These are phyloP conservation scores for Extremus antarcticus DNA, from an alignment of 495 filamentous ascomycete genomes.

Conservation along the genomic window DNA sequence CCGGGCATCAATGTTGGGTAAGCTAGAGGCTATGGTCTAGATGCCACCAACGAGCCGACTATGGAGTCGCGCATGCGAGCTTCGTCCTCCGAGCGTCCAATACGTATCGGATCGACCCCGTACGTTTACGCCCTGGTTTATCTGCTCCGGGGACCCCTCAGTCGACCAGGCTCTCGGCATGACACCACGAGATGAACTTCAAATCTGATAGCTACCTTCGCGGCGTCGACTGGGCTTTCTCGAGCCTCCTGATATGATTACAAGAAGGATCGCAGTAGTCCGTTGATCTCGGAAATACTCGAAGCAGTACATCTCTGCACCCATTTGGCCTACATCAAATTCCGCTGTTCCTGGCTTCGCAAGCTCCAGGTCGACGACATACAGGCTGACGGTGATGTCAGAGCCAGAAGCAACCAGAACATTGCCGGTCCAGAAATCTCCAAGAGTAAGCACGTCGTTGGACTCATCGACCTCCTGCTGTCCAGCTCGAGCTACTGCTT, in stretches of 20 bases:
- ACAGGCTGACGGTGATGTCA: not conserved
- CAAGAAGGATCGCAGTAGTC: not conserved
- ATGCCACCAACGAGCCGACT: not conserved
- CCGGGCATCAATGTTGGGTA: too few relatives aligned
- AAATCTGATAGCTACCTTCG: slow-evolving; percentile 5
- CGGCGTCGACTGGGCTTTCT: not conserved
- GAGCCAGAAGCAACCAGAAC: not conserved
- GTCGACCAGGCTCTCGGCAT: slow-evolving; percentile 1
- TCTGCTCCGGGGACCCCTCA: not conserved
- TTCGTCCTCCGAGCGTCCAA: not conserved
- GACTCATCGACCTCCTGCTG: slow-evolving; percentile 1
- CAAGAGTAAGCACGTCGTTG: slow-evolving; percentile 4
- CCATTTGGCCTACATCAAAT: slow-evolving; percentile 9
- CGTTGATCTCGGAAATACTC: not conserved
- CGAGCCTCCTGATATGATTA: not conserved
- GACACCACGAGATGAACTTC: not conserved
- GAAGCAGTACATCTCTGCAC: slow-evolving; percentile 8
- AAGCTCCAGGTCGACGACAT: slow-evolving; percentile 1
- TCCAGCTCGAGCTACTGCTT: slow-evolving; percentile 4
- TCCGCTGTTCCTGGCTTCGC: slow-evolving; percentile 2
- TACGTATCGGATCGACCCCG: not conserved
- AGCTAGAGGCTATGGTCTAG: too few relatives aligned
- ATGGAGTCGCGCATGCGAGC: not conserved
- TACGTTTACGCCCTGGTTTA: not conserved
- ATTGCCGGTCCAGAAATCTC: slow-evolving; percentile 10